Percentiles rank a stretch among this genome's conserved stretches.
Evolutionary conservation across 176 grass and related monocot genomes (phyloP).

Genomic region (Carex kokanica): DNA sequence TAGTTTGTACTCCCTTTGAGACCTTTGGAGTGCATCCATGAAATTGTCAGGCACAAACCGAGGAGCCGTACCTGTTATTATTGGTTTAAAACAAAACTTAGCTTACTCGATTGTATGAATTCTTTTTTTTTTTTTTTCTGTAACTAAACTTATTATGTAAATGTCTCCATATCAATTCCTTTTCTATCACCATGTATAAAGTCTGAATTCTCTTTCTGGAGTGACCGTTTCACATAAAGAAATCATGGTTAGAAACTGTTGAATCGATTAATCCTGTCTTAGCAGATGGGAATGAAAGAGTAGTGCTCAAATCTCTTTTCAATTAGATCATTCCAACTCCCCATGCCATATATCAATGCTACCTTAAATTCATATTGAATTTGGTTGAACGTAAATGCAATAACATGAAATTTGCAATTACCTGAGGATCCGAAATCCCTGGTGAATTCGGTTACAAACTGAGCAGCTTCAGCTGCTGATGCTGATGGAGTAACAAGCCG

Average conservation of each 20-base stretch:
- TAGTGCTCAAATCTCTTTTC: neutral
- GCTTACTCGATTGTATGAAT: neutral
- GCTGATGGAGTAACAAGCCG: conserved; percentile 39
- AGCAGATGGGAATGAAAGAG: neutral
- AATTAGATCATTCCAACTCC: neutral
- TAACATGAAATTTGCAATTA: neutral
- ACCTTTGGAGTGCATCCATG: conserved; percentile 66
- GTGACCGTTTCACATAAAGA: neutral
- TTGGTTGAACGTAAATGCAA: neutral
- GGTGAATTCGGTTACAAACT: conserved; percentile 68
- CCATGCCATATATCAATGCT: neutral
- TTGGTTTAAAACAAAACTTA: neutral
- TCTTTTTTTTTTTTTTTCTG: neutral
- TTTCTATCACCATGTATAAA: neutral
- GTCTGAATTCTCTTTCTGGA: neutral
- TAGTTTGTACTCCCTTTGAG: conserved; percentile 82
- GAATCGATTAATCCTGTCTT: neutral
- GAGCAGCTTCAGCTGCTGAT: conserved; percentile 64
- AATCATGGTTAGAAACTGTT: neutral
- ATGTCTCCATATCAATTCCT: neutral
- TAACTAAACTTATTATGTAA: neutral
- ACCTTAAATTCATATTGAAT: neutral
- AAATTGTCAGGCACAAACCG: conserved; percentile 67
- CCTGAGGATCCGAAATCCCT: conserved; percentile 56
- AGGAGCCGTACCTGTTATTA: conserved; percentile 24